Evolutionary conservation across 129 eudicot genomes (phyloP).

Genomic region (Smallanthus sonchifolius): DNA sequence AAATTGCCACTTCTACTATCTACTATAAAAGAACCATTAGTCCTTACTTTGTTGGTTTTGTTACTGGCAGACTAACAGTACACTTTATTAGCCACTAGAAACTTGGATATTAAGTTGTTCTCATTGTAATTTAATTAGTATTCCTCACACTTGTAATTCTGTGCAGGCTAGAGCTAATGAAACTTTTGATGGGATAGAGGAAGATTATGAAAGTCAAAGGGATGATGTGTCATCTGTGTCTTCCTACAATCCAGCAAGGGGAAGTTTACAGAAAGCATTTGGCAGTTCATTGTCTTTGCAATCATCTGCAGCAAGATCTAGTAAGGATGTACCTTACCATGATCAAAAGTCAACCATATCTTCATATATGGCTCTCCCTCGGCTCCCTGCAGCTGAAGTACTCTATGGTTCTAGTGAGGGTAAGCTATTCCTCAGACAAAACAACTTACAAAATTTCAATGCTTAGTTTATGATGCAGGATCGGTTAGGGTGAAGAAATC

Average conservation of each 20-base stretch:
- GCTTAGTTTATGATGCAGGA: background rate
- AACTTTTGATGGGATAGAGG: slow-evolving; percentile 78
- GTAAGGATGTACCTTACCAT: slow-evolving; percentile 49
- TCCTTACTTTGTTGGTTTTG: slow-evolving; percentile 4
- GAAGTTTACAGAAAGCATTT: slow-evolving; percentile 57
- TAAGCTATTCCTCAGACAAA: slow-evolving; percentile 29
- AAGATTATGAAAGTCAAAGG: slow-evolving; percentile 75
- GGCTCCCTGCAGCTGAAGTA: slow-evolving; percentile 72
- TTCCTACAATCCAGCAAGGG: slow-evolving; percentile 68
- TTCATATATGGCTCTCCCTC: slow-evolving; percentile 65
- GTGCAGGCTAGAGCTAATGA: slow-evolving; percentile 77
- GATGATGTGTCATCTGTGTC: slow-evolving; percentile 91
- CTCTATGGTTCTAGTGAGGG: slow-evolving; percentile 66
- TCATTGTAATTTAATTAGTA: slow-evolving; percentile 2
- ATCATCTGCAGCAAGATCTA: slow-evolving; percentile 69
- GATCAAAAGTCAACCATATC: slow-evolving; percentile 65
- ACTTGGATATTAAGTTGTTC: background rate
- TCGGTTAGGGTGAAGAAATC: no score
- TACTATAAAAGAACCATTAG: background rate
- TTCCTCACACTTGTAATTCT: background rate
- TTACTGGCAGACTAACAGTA: background rate
- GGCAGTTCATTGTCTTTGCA: slow-evolving; percentile 88
- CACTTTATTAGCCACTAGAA: background rate
- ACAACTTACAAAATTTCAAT: background rate
- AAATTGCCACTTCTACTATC: background rate